Conservation (phyloP, 495 filamentous ascomycete species). For the Penicillium manginii region DNA sequence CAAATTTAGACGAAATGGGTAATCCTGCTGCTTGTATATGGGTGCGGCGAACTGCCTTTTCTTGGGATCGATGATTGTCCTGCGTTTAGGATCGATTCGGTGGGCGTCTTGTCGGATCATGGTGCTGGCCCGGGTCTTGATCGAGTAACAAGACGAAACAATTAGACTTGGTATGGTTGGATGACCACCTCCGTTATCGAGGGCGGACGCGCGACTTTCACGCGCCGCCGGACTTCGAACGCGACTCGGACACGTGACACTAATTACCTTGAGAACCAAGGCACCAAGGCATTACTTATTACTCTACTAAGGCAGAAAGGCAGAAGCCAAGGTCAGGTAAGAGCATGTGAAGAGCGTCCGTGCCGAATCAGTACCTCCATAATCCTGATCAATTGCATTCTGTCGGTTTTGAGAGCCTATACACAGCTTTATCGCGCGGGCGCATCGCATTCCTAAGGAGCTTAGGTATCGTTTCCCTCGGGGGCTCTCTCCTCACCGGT, state of each 20-base stretch:
- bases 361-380: constrained; percentile 10
- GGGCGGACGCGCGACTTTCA: constrained; percentile 30
- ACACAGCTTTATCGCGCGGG: no score
- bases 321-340: background rate
- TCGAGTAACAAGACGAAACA: background rate
- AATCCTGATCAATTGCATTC: background rate
- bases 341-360: constrained; percentile 15
- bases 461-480: constrained; percentile 16
- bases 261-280: background rate
- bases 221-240: constrained; percentile 14
- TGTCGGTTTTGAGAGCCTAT: no score
- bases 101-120: constrained; percentile 76
- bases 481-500: constrained; percentile 41
- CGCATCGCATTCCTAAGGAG: background rate
- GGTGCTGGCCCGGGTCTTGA: constrained; percentile 21
- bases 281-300: constrained; percentile 1
- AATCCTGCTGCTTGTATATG: constrained; percentile 71
- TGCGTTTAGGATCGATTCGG: constrained; percentile 81
- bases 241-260: constrained; percentile 5
- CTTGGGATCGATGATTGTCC: constrained; percentile 72
- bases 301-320: no score
- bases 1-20: constrained; percentile 87
- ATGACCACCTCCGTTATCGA: background rate
- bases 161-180: no score
- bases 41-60: constrained; percentile 84